These are phyloP conservation scores for Gastrolobium bilobum DNA, from an alignment of 306 rosid genomes.

Conservation along the genomic window DNA sequence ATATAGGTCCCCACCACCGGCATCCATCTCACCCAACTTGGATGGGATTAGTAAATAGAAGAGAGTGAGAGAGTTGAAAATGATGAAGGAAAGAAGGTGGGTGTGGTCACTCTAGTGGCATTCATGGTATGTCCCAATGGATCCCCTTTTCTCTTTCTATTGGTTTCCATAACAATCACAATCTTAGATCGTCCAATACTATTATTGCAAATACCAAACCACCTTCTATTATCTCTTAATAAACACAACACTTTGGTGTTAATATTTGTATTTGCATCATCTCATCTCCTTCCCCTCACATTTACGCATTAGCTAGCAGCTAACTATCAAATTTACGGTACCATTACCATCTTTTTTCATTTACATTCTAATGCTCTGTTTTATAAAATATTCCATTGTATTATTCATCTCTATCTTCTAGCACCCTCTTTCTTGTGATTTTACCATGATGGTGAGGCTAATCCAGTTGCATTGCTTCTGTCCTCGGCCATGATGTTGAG, in stretches of 20 bases:
- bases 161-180: not conserved
- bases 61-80: too few species aligned
- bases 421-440: too few species aligned
- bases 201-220: not conserved
- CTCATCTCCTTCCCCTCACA: not conserved
- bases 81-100: conserved; percentile 9
- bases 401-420: too few species aligned
- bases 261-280: not conserved
- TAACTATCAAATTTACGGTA: conserved; percentile 34
- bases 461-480: too few species aligned
- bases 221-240: too few species aligned
- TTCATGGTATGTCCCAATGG: conserved; percentile 46
- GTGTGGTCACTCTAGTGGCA: conserved; percentile 12
- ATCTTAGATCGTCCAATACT: not conserved
- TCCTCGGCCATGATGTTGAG: too few species aligned
- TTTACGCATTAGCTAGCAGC: not conserved
- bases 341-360: not conserved
- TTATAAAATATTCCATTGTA: too few species aligned
- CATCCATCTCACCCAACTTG: too few species aligned
- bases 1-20: too few species aligned
- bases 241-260: not conserved
- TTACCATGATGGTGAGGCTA: too few species aligned
- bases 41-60: not conserved
- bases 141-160: not conserved
- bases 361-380: not conserved